phyloP scores from a whole-genome alignment of 805 yeast genomes.

The Saccharomycopsis sp. region DNA sequence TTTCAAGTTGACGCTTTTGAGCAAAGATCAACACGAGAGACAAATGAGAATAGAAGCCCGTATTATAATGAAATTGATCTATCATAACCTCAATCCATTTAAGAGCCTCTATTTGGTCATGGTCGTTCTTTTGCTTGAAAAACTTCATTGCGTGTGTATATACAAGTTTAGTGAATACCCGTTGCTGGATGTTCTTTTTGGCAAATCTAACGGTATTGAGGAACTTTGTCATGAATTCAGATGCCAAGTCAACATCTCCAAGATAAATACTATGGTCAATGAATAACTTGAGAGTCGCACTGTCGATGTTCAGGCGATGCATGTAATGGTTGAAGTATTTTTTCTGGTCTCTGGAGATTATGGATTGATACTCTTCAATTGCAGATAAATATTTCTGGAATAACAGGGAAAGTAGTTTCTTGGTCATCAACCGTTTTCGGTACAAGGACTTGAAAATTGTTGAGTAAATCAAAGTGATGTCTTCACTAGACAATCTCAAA shows the following conservation, averaged over 20 bases:
- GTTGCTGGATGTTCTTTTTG: not conserved
- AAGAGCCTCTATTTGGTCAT: not conserved
- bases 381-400: not conserved
- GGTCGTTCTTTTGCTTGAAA: not conserved
- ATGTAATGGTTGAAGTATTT: not conserved
- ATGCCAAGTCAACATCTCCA: not conserved
- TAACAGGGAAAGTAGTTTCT: not conserved
- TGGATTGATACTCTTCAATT: not conserved
- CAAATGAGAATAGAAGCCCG: not conserved
- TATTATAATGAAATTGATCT: not conserved
- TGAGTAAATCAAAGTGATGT: not conserved
- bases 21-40: not conserved
- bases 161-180: not conserved
- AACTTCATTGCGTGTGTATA: not conserved
- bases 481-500: not conserved
- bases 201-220: not conserved
- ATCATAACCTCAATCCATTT: conserved; percentile 1
- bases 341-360: not conserved
- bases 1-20: not conserved
- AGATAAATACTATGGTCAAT: not conserved
- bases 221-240: not conserved
- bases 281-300: not conserved
- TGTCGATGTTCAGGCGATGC: not conserved
- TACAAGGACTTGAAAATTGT: not conserved
- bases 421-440: not conserved